Conservation (phyloP, 352 stramenopile species). For the Phytopythium cucurbitacearum region DNA sequence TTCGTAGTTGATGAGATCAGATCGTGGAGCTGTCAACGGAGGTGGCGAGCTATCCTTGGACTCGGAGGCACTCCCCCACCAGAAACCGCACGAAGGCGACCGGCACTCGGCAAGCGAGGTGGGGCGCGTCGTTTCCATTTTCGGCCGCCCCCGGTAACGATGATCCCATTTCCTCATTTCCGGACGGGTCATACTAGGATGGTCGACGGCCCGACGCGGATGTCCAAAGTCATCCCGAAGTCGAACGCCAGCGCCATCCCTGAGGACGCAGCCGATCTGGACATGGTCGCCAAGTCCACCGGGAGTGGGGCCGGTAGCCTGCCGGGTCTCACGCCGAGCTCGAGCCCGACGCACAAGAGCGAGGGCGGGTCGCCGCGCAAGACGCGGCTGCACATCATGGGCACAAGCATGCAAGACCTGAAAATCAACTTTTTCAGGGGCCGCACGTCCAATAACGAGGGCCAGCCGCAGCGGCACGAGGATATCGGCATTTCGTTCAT, state of each 20-base stretch:
- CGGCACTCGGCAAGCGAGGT: conserved; percentile 7
- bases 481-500: conserved; percentile 75
- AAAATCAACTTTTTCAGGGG: conserved; percentile 72
- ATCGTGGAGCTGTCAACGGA: too few species aligned
- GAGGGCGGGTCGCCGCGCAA: conserved; percentile 17
- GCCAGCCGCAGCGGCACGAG: conserved; percentile 45
- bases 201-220: conserved; percentile 56
- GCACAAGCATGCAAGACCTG: conserved; percentile 55
- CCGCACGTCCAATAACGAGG: conserved; percentile 20
- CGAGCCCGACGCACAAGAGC: background rate
- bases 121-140: conserved; percentile 10
- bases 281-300: conserved; percentile 14
- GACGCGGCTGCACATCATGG: conserved; percentile 44
- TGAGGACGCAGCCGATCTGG: conserved; percentile 14
- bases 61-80: background rate
- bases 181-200: conserved; percentile 75
- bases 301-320: background rate
- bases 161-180: conserved; percentile 75
- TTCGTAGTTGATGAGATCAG: too few species aligned
- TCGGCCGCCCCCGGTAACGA: conserved; percentile 10
- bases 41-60: background rate
- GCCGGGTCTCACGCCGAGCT: background rate
- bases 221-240: conserved; percentile 79
- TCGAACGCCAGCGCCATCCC: conserved; percentile 19
- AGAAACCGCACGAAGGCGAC: conserved; percentile 15